Evolutionary conservation across 108 stramenopile species (phyloP).

Genomic region (Cyclostephanos tholiformis): DNA sequence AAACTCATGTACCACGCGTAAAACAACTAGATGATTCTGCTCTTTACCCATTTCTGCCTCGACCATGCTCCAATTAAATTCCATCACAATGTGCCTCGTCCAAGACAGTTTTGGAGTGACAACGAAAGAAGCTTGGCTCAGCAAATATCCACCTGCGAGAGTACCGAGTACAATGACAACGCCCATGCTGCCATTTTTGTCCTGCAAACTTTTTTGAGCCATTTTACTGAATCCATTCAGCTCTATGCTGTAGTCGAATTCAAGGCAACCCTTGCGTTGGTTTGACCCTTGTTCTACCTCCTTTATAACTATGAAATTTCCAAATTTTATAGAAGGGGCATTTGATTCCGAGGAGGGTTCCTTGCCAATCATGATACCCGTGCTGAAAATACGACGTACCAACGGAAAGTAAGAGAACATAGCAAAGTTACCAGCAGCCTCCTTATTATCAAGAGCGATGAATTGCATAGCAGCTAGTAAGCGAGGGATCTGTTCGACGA

Average conservation of each 20-base stretch:
- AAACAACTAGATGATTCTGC: constrained; percentile 17
- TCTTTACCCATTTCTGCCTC: constrained; percentile 24
- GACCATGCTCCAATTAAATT: constrained; percentile 37
- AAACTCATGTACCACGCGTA: constrained; percentile 41
- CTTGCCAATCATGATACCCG: constrained; percentile 15
- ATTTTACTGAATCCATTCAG: constrained; percentile 6
- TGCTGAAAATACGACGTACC: constrained; percentile 34
- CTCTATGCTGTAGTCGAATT: constrained; percentile 19
- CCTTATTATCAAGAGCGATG: constrained; percentile 71
- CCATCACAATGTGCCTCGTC: constrained; percentile 20
- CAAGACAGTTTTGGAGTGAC: constrained; percentile 14
- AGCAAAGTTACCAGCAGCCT: constrained; percentile 62
- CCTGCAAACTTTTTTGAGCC: constrained; percentile 8
- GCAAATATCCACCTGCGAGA: constrained; percentile 30
- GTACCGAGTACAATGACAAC: constrained; percentile 24
- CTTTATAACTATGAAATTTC: constrained; percentile 16
- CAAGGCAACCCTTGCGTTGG: constrained; percentile 10
- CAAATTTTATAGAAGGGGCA: constrained; percentile 12
- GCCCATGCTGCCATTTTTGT: constrained; percentile 8
- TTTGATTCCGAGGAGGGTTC: constrained; percentile 2
- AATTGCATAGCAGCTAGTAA: constrained; percentile 96
- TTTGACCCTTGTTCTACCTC: constrained; percentile 16
- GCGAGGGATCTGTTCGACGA: constrained; percentile 94
- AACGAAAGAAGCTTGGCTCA: constrained; percentile 25
- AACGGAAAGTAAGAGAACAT: constrained; percentile 44